Conservation (phyloP, 106 monocot species). For the Allium sativum region DNA sequence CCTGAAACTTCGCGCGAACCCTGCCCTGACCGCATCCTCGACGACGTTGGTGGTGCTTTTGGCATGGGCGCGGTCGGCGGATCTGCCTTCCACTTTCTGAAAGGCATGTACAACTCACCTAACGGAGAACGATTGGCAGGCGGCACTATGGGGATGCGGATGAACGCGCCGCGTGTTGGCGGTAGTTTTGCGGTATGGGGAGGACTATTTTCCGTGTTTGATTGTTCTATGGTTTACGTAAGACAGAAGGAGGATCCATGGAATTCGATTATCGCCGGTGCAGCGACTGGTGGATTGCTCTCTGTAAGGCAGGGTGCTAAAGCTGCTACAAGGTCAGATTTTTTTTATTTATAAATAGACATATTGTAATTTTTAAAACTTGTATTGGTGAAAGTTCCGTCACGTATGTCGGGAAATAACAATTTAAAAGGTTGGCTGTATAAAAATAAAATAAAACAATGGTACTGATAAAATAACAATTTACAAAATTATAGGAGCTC, state of each 20-base stretch:
- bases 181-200: conserved; percentile 94
- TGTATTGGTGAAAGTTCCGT: no score
- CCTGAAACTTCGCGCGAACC: conserved; percentile 89
- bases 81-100: conserved; percentile 78
- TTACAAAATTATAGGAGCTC: no score
- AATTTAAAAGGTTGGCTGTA: no score
- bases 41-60: conserved; percentile 83
- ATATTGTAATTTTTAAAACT: no score
- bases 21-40: conserved; percentile 74
- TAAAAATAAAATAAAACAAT: no score
- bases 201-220: conserved; percentile 80
- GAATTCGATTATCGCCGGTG: conserved; percentile 66
- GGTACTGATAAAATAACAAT: no score
- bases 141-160: conserved; percentile 55
- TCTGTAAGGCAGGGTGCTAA: neutral
- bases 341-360: neutral
- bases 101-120: conserved; percentile 77
- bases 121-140: conserved; percentile 65
- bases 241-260: conserved; percentile 94
- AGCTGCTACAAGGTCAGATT: conserved; percentile 3
- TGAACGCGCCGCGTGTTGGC: conserved; percentile 85
- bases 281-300: conserved; percentile 4
- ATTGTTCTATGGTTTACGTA: conserved; percentile 81
- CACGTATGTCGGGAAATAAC: no score
- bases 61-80: conserved; percentile 92